phyloP scores from a whole-genome alignment of 805 yeast genomes.

The Cyberlindnera bimundalis region DNA sequence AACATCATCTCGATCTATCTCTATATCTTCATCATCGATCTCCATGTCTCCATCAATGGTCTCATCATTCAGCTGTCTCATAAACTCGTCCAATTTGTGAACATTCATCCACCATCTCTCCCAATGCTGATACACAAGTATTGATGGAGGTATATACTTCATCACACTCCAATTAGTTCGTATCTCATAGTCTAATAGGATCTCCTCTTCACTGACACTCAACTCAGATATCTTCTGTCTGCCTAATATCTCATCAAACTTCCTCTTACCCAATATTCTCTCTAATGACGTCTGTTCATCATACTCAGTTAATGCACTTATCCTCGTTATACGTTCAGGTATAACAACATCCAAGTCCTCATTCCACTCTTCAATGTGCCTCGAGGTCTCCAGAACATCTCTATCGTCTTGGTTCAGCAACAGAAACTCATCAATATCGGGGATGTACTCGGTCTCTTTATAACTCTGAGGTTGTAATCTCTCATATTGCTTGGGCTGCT shows the following conservation, averaged over 20 bases:
- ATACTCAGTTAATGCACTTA: conserved; percentile 1
- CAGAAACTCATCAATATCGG: conserved; percentile 23
- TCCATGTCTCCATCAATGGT: no score
- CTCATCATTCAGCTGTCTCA: conserved; percentile 7
- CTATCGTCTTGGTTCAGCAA: conserved; percentile 23
- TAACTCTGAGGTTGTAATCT: conserved; percentile 10
- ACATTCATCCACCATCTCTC: conserved; percentile 27
- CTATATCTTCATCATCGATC: not conserved
- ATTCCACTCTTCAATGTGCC: conserved; percentile 8
- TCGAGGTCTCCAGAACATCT: conserved; percentile 19
- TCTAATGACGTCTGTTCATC: conserved; percentile 9
- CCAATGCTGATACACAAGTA: conserved; percentile 28
- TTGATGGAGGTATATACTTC: conserved; percentile 26
- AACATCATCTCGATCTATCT: conserved; percentile 5
- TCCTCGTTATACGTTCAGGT: conserved; percentile 11
- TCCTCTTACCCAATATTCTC: conserved; percentile 8
- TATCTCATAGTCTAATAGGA: conserved; percentile 26
- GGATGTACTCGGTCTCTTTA: conserved; percentile 15
- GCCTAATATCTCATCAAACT: conserved; percentile 2
- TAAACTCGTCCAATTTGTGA: conserved; percentile 11
- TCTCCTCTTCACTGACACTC: conserved; percentile 22
- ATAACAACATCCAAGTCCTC: conserved; percentile 7
- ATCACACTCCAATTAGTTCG: conserved; percentile 28
- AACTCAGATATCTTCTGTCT: not conserved
- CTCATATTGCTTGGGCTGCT: conserved; percentile 6